phyloP scores from a whole-genome alignment of 768 basidiomycete species.

The Rhizopogon roseolus region DNA sequence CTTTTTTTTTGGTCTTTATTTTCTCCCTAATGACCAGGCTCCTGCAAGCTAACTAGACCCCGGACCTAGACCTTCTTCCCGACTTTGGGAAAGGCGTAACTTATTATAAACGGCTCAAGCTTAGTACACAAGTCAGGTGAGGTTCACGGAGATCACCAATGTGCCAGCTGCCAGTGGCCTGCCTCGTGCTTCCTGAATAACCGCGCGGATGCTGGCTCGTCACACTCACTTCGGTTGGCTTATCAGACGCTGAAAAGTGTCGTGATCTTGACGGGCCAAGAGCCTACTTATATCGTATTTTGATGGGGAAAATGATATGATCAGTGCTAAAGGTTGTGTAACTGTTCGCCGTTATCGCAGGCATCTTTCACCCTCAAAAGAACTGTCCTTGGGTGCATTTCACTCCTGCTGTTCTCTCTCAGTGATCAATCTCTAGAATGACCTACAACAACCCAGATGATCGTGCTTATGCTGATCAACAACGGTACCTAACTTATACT shows the following conservation, averaged over 20 bases:
- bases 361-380: conserved; percentile 9
- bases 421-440: neutral
- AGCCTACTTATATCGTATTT: neutral
- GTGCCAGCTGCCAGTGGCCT: too few species aligned
- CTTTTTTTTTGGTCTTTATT: too few species aligned
- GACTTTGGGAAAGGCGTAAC: too few species aligned
- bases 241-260: neutral
- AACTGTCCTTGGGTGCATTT: neutral
- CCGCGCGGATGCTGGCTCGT: neutral
- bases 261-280: neutral
- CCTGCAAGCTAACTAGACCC: too few species aligned
- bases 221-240: neutral
- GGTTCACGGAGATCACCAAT: too few species aligned
- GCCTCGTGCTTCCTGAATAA: too few species aligned
- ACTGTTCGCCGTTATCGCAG: neutral
- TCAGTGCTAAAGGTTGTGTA: neutral
- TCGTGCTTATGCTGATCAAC: neutral
- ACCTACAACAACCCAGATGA: neutral
- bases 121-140: too few species aligned
- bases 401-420: neutral
- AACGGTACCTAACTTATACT: neutral
- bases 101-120: too few species aligned
- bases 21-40: too few species aligned
- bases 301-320: too few species aligned
- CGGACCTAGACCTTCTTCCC: too few species aligned